These are phyloP conservation scores for Boletus barrowsii DNA, from an alignment of 768 basidiomycete genomes.

Conservation along the genomic window DNA sequence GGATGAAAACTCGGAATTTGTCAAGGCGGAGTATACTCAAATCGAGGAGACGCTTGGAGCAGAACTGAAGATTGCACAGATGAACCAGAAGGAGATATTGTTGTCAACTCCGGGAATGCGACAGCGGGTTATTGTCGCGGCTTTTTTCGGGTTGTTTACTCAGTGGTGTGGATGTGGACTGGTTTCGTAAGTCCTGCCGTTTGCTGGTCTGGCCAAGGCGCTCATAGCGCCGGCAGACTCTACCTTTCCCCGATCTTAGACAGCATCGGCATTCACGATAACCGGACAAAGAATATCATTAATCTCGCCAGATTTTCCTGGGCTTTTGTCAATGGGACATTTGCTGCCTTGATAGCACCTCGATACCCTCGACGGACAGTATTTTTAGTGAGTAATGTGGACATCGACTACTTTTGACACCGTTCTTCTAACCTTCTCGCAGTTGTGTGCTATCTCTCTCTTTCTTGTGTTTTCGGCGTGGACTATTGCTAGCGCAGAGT, in stretches of 20 bases:
- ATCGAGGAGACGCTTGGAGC: conserved; percentile 51
- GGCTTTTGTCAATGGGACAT: background rate
- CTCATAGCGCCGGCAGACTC: background rate
- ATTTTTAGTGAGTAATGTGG: conserved; percentile 5
- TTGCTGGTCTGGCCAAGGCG: background rate
- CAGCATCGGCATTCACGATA: conserved; percentile 12
- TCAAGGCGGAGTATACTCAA: conserved; percentile 54
- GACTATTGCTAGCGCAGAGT: conserved; percentile 11
- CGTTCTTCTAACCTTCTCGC: background rate
- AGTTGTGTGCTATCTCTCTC: conserved; percentile 6
- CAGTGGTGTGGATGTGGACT: conserved; percentile 10
- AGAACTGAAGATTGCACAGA: conserved; percentile 2
- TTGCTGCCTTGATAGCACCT: conserved; percentile 1
- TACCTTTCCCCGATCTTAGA: conserved; percentile 9
- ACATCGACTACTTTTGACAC: too few species aligned
- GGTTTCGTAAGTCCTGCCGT: background rate
- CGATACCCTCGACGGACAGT: conserved; percentile 9
- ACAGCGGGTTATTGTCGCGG: conserved; percentile 4
- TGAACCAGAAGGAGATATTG: background rate
- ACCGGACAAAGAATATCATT: conserved; percentile 12
- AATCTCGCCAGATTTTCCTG: background rate
- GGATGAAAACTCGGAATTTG: conserved; percentile 47
- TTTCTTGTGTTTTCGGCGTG: conserved; percentile 8
- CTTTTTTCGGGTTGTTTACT: conserved; percentile 4
- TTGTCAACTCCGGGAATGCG: conserved; percentile 15